Base-by-base conservation (phyloP, 2,329 filamentous ascomycete genomes). In the Aphanocladium album region DNA sequence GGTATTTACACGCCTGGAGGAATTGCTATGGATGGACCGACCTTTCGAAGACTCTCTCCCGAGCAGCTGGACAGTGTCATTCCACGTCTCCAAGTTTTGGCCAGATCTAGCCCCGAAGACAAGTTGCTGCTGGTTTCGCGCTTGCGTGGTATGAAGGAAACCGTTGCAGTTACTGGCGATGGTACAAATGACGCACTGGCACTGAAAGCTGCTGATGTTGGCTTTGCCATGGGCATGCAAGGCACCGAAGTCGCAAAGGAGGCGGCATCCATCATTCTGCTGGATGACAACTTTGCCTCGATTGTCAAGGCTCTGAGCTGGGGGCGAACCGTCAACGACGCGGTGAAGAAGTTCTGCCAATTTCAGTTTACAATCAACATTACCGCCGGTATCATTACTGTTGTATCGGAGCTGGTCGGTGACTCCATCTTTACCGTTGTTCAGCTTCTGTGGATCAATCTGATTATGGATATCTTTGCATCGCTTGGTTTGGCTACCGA, bases 51-150 rank as follows among this genome's bases (percentile, higher is more conserved):
- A 80, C 73, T 77, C 3, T 69, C 67, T 1, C 85, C 86, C 41
- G 52, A 81, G 70, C 67, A 79, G 17, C 68, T 74, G 70, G 71
- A 82, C 56, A 75, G 77, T 1, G 73, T 84, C 23, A 83, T 88
- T 45, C 84, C 83, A 6, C 82, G 85, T 50, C 78, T 90, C 1
- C 86, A 87, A 65, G 86, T 90, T 19, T 79, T 90, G 49, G 87
- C 87, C 30, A 80, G 87, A 54, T 89, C 87, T 0, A 88, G 85
- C 47, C 87, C 87, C 0, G 85, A 89, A 64, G 87, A 90, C 65
- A 90, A 90, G 73, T 77, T 84, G 16, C 81, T 83, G 41, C 78
- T 90, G 37, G 87, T 89, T 35, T 83, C 82, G 66, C 78, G 83
- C 45, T 76, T 90, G 1, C 86, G 87, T 67, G 81, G 84, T 53